Conservation (phyloP, 805 yeast genomes). For the Candida succiphila region DNA sequence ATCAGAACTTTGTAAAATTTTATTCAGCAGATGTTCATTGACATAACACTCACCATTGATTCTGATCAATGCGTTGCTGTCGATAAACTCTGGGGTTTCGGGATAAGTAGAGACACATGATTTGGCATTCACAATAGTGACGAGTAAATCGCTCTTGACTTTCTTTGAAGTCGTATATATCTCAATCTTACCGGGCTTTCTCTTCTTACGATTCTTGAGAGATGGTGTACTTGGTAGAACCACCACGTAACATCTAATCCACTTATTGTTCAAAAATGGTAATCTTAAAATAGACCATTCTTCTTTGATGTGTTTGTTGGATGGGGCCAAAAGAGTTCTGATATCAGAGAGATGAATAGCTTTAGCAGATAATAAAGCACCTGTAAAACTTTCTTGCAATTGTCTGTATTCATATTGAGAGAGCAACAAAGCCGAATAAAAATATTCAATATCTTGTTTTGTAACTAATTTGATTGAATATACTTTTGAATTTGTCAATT, state of each 20-base stretch:
- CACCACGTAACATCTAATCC: slow-evolving; percentile 46
- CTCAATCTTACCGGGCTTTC: slow-evolving; percentile 41
- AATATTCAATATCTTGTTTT: slow-evolving; percentile 55
- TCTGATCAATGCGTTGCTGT: slow-evolving; percentile 45
- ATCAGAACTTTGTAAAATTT: slow-evolving; percentile 9
- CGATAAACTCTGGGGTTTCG: slow-evolving; percentile 45
- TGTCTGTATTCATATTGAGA: slow-evolving; percentile 48
- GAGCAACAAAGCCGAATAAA: slow-evolving; percentile 37
- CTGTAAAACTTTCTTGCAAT: slow-evolving; percentile 55
- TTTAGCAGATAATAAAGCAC: slow-evolving; percentile 48
- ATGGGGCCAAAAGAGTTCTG: slow-evolving; percentile 44
- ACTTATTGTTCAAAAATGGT: slow-evolving; percentile 46
- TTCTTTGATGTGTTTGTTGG: slow-evolving; percentile 32
- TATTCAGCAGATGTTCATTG: slow-evolving; percentile 23
- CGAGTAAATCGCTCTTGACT: slow-evolving; percentile 40
- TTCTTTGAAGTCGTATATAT: slow-evolving; percentile 40
- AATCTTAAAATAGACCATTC: slow-evolving; percentile 54
- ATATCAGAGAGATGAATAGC: slow-evolving; percentile 49
- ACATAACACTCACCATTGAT: slow-evolving; percentile 72
- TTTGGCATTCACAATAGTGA: slow-evolving; percentile 33
- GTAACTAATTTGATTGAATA: slow-evolving; percentile 41
- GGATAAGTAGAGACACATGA: slow-evolving; percentile 51
- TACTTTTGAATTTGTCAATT: slow-evolving; percentile 31
- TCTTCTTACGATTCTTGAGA: slow-evolving; percentile 13
- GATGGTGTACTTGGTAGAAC: slow-evolving; percentile 33